Evolutionary conservation across 2,329 filamentous ascomycete species (phyloP).

Genomic region (Meredithiella fracta): DNA sequence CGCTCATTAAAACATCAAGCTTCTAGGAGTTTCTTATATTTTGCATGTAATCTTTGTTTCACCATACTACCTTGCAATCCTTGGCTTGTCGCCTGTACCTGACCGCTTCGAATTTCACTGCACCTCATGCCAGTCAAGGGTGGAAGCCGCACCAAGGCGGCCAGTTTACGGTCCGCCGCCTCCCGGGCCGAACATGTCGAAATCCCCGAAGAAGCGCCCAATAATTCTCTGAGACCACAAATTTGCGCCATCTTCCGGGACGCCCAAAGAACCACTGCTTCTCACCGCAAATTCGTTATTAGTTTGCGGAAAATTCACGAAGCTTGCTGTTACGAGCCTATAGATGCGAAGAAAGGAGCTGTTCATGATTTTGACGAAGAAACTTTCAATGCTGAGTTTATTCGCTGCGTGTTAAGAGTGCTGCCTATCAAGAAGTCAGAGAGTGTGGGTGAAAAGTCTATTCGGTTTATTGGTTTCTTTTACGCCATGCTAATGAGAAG

Average conservation of each 20-base stretch:
- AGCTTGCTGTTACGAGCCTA: conserved; percentile 53
- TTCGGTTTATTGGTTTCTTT: conserved; percentile 72
- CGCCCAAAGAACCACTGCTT: conserved; percentile 76
- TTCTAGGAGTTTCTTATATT: no score
- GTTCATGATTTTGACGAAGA: conserved; percentile 61
- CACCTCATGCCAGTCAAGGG: conserved; percentile 33
- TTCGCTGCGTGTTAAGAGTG: conserved; percentile 63
- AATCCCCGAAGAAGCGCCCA: conserved; percentile 55
- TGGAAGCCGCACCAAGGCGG: conserved; percentile 28
- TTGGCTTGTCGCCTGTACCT: neutral
- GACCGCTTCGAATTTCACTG: conserved; percentile 23
- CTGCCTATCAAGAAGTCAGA: conserved; percentile 88
- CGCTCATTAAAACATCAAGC: no score
- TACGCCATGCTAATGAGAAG: conserved; percentile 55
- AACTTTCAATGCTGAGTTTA: conserved; percentile 76
- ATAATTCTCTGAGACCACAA: conserved; percentile 54
- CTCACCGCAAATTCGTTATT: conserved; percentile 77
- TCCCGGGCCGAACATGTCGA: conserved; percentile 20
- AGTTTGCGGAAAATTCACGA: conserved; percentile 84
- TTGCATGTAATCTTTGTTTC: neutral
- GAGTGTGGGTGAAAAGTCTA: conserved; percentile 64
- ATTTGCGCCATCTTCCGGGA: conserved; percentile 59
- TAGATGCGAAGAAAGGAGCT: conserved; percentile 31
- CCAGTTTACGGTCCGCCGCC: conserved; percentile 26
- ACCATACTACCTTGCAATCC: neutral